phyloP scores from a whole-genome alignment of 2,329 filamentous ascomycete genomes.

The Huntiella decipiens region DNA sequence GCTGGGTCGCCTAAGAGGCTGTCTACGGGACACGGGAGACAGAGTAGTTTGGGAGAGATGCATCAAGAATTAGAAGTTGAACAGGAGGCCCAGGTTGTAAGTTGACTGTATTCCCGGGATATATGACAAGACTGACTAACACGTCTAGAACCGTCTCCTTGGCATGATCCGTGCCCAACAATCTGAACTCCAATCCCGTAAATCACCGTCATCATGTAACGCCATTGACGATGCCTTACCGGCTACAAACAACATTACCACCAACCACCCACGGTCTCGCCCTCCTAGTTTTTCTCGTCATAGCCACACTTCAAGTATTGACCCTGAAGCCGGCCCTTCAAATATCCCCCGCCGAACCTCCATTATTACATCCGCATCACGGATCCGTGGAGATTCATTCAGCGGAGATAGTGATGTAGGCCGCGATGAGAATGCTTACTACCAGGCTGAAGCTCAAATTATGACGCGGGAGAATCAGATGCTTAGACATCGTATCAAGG shows the following conservation, averaged over 20 bases:
- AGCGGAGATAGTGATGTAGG: conserved; percentile 37
- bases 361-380: conserved; percentile 16
- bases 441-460: conserved; percentile 66
- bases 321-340: conserved; percentile 12
- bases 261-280: neutral
- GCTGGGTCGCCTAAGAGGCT: conserved; percentile 24
- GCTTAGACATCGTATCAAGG: conserved; percentile 54
- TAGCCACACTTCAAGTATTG: conserved; percentile 37
- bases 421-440: conserved; percentile 54
- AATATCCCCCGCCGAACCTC: no score
- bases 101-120: conserved; percentile 15
- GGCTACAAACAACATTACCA: conserved; percentile 19
- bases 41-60: conserved; percentile 56
- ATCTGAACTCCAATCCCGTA: conserved; percentile 45
- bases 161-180: conserved; percentile 62
- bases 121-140: neutral
- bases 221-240: conserved; percentile 27
- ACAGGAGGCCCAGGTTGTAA: conserved; percentile 58
- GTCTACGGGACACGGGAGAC: conserved; percentile 35
- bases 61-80: conserved; percentile 65
- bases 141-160: conserved; percentile 49
- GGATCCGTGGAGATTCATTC: conserved; percentile 37
- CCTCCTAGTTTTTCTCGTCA: conserved; percentile 21
- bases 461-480: conserved; percentile 66
- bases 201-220: conserved; percentile 25